A percentile compares a stretch with the other conserved stretches of the same genome.
These are phyloP conservation scores for Symbiodinium natans DNA, from an alignment of 73 alveolate genomes.

Conservation along the genomic window DNA sequence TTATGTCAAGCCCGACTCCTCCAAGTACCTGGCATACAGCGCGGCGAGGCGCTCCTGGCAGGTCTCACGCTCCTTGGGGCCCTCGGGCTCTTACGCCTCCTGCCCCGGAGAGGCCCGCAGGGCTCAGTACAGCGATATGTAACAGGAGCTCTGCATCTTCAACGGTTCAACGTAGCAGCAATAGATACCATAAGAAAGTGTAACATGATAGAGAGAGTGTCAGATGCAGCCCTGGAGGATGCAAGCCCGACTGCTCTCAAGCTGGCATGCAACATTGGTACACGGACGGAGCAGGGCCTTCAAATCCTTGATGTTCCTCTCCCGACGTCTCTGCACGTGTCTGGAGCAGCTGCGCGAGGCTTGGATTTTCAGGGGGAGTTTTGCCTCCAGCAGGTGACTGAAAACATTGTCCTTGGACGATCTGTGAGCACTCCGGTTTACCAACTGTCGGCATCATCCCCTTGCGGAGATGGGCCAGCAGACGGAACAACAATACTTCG, in stretches of 20 bases:
- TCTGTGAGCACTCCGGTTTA: neutral
- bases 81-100: neutral
- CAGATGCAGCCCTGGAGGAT: neutral
- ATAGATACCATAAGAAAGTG: too few relatives aligned
- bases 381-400: neutral
- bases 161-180: too few relatives aligned
- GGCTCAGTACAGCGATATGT: too few relatives aligned
- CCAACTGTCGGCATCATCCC: neutral
- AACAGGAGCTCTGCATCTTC: too few relatives aligned
- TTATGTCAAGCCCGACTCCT: constrained; percentile 42
- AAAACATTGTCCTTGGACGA: neutral
- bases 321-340: neutral
- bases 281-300: neutral
- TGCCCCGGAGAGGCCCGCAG: neutral
- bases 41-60: constrained; percentile 36
- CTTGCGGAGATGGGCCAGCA: neutral
- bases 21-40: constrained; percentile 49
- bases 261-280: neutral
- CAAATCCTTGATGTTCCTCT: neutral
- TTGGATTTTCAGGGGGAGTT: constrained; percentile 18
- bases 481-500: neutral
- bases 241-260: neutral
- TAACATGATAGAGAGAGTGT: too few relatives aligned
- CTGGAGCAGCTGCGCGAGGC: neutral
- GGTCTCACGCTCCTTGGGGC: constrained; percentile 32